Conservation (phyloP, 345 rosid species). For the Jatropha curcas region DNA sequence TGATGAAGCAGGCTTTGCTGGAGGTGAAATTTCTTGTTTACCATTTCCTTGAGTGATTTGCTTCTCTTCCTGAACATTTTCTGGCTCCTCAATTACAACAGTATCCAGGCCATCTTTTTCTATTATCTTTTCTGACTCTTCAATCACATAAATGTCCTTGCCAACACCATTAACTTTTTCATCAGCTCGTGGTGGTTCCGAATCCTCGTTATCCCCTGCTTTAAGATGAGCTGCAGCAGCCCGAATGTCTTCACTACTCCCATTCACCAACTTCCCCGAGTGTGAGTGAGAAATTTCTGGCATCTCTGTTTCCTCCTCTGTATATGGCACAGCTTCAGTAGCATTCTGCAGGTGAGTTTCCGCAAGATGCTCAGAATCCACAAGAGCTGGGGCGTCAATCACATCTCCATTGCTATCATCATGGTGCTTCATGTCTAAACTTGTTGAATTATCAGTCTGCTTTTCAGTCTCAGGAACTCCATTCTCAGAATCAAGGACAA, state of each 20-base stretch:
- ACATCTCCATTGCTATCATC: constrained; percentile 21
- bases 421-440: constrained; percentile 2
- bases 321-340: constrained; percentile 13
- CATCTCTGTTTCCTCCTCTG: constrained; percentile 23
- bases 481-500: constrained; percentile 6
- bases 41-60: constrained; percentile 25
- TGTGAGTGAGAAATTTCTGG: constrained; percentile 22
- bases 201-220: constrained; percentile 23
- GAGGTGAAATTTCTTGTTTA: constrained; percentile 28
- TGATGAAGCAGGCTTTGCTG: constrained; percentile 34
- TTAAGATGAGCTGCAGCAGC: constrained; percentile 19
- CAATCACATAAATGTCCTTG: constrained; percentile 27
- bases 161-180: constrained; percentile 31
- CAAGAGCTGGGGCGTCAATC: constrained; percentile 18
- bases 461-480: constrained; percentile 24
- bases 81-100: constrained; percentile 22
- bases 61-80: constrained; percentile 29
- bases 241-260: constrained; percentile 32
- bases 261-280: constrained; percentile 27
- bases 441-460: background rate
- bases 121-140: constrained; percentile 6
- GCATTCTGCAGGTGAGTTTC: constrained; percentile 10
- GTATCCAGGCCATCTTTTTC: constrained; percentile 22
- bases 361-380: constrained; percentile 5
- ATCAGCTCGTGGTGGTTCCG: constrained; percentile 28